Percentiles rank a stretch among this genome's conserved stretches.
Evolutionary conservation across 139 green algal genomes (phyloP).

Genomic region (Trebouxia sp.): DNA sequence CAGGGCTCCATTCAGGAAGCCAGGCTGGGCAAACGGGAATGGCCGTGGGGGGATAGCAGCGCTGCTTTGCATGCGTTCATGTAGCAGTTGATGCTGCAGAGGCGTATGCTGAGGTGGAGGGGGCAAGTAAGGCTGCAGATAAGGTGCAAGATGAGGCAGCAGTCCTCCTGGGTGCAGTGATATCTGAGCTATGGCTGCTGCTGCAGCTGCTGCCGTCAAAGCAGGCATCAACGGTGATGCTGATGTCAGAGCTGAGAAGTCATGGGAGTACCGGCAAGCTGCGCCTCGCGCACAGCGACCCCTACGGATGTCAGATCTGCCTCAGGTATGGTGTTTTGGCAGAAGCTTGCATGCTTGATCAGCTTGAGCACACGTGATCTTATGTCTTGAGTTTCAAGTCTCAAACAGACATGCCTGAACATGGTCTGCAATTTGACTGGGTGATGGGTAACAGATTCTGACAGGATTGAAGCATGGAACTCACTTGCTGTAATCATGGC

Average conservation of each 20-base stretch:
- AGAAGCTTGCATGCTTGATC: too few relatives aligned
- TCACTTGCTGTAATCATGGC: constrained; percentile 27
- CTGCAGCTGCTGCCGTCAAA: constrained; percentile 4
- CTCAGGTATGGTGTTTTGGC: too few relatives aligned
- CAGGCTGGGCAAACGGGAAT: constrained; percentile 1
- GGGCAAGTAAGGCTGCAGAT: background rate
- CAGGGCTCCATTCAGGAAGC: background rate
- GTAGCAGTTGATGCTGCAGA: constrained; percentile 8
- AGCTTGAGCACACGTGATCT: background rate
- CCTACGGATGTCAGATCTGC: constrained; percentile 16
- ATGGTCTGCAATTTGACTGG: too few relatives aligned
- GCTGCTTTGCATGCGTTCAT: background rate
- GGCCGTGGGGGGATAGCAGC: background rate
- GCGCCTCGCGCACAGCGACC: constrained; percentile 67
- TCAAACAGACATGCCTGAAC: too few relatives aligned
- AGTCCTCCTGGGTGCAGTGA: background rate
- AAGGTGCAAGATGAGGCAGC: background rate
- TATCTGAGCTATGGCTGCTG: constrained; percentile 21
- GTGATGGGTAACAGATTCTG: too few relatives aligned
- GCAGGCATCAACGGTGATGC: constrained; percentile 20
- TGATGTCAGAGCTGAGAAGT: constrained; percentile 48
- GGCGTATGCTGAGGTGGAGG: background rate
- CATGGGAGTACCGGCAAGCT: constrained; percentile 81
- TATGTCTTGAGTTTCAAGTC: too few relatives aligned
- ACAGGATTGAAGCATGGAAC: background rate